Base-by-base conservation (phyloP, 2,329 filamentous ascomycete species). In the Aciculosporium take region DNA sequence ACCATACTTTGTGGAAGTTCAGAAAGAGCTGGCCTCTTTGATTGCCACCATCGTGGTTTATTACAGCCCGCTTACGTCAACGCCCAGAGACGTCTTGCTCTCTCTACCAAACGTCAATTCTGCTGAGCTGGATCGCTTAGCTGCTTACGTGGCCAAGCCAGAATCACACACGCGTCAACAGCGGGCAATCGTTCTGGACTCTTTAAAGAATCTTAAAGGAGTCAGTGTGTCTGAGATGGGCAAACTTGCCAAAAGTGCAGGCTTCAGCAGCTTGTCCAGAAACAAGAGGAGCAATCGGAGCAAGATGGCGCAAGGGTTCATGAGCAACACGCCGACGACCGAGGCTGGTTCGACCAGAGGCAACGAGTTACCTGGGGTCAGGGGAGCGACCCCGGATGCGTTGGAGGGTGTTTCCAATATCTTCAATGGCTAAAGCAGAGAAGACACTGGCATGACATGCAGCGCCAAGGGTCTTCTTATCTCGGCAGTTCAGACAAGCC, bases 151-250 rank as follows among this genome's bases (percentile, higher is more conserved):
- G 37, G 64, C 72, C 27, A 71, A 71, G 25, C 71, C 74, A 3
- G 64, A 64, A 1, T 67, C 73, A 13, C 74, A 76, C 40, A 74
- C 79, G n/a, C 73, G 88, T 3, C 77, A 84, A 52, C 87, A 94
- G 61, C 71, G 89, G 17, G 81, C 79, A 1, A 65, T 93, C 20
- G 77, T 98, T 13, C 65, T 98, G 7, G 85, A 94, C 47, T 65
- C 98, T 13, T 67, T 98, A 18, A 84, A 87, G 51, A 81, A 87
- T 33, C 71, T 98, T 6, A 79, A 94, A 50, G 91, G 91, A 0
- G 80, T 96, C 5, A 89, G 87, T 52, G 84, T 98, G 42, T 84
- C 88, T 7, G 91, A 98, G 62, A 83, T 91, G 67, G 91, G 91
- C 21, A 91, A 85, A 60, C 77, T 98, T 6, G 68, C 63, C 39